A percentile compares a stretch with the other conserved stretches of the same genome.
Evolutionary conservation across 2,329 filamentous ascomycete genomes (phyloP).

Genomic region (Aspergillus aculeatus): DNA sequence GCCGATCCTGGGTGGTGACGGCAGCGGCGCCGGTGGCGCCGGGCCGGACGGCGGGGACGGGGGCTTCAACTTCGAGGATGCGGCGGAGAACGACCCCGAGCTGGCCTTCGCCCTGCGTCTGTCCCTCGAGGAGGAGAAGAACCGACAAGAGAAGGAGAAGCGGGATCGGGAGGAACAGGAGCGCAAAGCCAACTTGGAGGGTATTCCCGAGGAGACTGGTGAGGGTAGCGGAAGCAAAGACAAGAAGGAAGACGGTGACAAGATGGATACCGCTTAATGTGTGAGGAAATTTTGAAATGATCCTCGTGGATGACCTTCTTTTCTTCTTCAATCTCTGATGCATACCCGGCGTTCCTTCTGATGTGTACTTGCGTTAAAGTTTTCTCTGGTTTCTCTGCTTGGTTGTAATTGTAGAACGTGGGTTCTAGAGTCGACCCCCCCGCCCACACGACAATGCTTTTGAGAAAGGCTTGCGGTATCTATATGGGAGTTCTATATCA

Average conservation of each 20-base stretch:
- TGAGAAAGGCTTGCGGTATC: background rate
- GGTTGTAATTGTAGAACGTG: conserved; percentile 22
- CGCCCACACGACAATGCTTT: background rate
- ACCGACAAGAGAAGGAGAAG: conserved; percentile 81
- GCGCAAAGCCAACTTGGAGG: conserved; percentile 73
- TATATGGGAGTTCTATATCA: background rate
- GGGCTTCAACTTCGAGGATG: conserved; percentile 75
- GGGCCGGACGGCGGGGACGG: conserved; percentile 56
- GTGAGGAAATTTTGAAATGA: conserved; percentile 12
- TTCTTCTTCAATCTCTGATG: conserved; percentile 21
- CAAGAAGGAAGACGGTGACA: conserved; percentile 63
- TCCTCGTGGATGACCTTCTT: conserved; percentile 24
- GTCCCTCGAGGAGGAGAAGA: conserved; percentile 98
- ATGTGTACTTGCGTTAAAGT: background rate
- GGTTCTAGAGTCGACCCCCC: conserved; percentile 1
- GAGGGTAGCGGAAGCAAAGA: conserved; percentile 61
- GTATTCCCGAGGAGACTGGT: conserved; percentile 75
- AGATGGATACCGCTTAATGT: conserved; percentile 83
- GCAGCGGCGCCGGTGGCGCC: conserved; percentile 53
- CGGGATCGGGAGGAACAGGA: conserved; percentile 70
- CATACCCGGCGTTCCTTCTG: conserved; percentile 37
- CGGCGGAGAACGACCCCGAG: conserved; percentile 80
- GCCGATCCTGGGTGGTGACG: conserved; percentile 84
- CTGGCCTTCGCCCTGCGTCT: conserved; percentile 90
- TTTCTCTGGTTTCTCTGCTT: conserved; percentile 17